phyloP scores from a whole-genome alignment of 164 flowering plant genomes.

The Magnolia officinalis region DNA sequence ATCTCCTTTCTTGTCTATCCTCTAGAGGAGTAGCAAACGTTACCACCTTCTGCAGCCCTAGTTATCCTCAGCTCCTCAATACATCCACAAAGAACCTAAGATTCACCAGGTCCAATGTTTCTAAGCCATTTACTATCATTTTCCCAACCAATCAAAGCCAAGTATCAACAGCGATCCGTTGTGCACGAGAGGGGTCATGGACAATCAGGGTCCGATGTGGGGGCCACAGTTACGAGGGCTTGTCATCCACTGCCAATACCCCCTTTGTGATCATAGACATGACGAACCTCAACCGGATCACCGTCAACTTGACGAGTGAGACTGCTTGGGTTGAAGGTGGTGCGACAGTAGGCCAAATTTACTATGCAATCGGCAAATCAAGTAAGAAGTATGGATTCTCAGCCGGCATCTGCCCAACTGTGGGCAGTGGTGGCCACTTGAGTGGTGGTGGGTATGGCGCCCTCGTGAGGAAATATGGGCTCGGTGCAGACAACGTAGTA shows the following conservation, averaged over 20 bases:
- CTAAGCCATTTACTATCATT: constrained; percentile 11
- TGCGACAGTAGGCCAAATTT: constrained; percentile 27
- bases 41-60: neutral
- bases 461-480: constrained; percentile 9
- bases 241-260: constrained; percentile 10
- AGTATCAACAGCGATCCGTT: constrained; percentile 12
- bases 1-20: neutral
- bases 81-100: constrained; percentile 3
- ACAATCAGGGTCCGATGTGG: constrained; percentile 21
- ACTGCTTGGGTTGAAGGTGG: constrained; percentile 28
- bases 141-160: constrained; percentile 15
- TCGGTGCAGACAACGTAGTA: constrained; percentile 18
- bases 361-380: constrained; percentile 13
- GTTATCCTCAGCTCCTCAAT: neutral
- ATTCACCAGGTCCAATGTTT: neutral
- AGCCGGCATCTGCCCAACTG: constrained; percentile 24
- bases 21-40: neutral
- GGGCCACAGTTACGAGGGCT: constrained; percentile 30
- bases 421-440: constrained; percentile 16
- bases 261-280: constrained; percentile 23
- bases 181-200: constrained; percentile 12
- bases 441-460: constrained; percentile 6
- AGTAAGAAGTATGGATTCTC: constrained; percentile 19
- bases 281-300: constrained; percentile 13
- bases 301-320: constrained; percentile 13